These are phyloP conservation scores for Casuarina equisetifolia DNA, from an alignment of 306 rosid genomes.

Conservation along the genomic window DNA sequence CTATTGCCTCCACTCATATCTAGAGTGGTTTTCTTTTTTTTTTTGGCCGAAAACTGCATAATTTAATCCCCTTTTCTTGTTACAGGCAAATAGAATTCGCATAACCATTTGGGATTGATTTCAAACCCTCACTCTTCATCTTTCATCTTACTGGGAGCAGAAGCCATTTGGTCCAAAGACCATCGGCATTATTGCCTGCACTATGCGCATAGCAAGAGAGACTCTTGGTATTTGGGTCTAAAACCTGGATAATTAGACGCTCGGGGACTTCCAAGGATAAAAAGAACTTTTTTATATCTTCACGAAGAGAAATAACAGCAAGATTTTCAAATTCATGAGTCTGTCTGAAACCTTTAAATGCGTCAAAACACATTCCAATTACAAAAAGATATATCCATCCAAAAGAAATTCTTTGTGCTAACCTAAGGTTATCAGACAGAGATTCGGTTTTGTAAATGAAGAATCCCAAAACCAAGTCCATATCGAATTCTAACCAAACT, in stretches of 20 bases:
- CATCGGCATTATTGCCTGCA: background rate
- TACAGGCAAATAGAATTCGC: background rate
- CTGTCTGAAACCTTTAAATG: background rate
- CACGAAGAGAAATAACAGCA: background rate
- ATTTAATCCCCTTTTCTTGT: background rate
- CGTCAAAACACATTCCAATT: background rate
- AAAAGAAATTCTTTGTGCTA: background rate
- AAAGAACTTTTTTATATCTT: background rate
- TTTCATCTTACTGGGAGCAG: background rate
- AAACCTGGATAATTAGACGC: background rate
- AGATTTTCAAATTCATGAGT: background rate
- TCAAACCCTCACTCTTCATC: background rate
- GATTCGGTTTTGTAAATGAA: background rate
- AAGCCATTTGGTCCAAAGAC: conserved; percentile 1
- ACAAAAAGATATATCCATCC: background rate
- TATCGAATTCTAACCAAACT: background rate
- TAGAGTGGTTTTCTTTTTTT: background rate
- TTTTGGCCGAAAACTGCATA: background rate
- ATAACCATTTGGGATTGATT: background rate
- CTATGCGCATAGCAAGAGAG: background rate
- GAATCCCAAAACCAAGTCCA: background rate
- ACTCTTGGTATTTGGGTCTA: background rate
- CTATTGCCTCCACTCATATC: background rate
- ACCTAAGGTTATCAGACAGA: background rate
- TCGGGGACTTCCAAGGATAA: background rate